Evolutionary conservation across 345 rosid genomes (phyloP).

Genomic region (Populus davidiana): DNA sequence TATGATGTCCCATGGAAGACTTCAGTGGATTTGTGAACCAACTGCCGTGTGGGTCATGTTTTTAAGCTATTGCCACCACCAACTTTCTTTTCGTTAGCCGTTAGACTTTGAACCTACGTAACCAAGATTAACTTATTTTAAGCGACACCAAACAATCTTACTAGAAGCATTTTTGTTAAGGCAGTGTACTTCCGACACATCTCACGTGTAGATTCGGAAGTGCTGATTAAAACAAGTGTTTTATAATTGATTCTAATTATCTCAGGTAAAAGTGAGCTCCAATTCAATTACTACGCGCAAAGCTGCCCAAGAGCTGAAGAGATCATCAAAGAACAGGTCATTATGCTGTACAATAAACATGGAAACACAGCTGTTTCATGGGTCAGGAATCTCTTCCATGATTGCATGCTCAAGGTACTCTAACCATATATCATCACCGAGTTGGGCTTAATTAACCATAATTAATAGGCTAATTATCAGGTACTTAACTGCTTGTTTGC

Average conservation of each 20-base stretch:
- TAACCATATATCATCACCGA: not conserved
- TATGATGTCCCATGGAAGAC: not conserved
- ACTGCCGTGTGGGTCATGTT: too few relatives aligned
- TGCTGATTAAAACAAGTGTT: too few relatives aligned
- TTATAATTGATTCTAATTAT: not conserved
- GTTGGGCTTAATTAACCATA: not conserved
- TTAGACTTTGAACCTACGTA: too few relatives aligned
- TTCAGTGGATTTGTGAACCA: not conserved
- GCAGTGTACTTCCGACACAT: not conserved
- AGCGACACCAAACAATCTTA: too few relatives aligned
- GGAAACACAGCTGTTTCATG: constrained; percentile 90
- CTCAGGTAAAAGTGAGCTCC: constrained; percentile 56
- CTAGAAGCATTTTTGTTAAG: not conserved
- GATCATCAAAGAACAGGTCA: constrained; percentile 63
- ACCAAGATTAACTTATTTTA: too few relatives aligned
- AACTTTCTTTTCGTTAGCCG: not conserved
- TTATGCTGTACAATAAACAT: constrained; percentile 56
- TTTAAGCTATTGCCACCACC: not conserved
- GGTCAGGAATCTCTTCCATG: constrained; percentile 92
- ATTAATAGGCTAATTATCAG: not conserved
- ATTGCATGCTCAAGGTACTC: constrained; percentile 59
- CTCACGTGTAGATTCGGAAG: not conserved
- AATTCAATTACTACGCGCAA: constrained; percentile 52
- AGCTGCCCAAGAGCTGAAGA: constrained; percentile 85
- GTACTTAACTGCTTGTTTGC: not conserved